These are phyloP conservation scores for Zygoascus meyerae DNA, from an alignment of 1,139 yeast genomes.

Conservation along the genomic window DNA sequence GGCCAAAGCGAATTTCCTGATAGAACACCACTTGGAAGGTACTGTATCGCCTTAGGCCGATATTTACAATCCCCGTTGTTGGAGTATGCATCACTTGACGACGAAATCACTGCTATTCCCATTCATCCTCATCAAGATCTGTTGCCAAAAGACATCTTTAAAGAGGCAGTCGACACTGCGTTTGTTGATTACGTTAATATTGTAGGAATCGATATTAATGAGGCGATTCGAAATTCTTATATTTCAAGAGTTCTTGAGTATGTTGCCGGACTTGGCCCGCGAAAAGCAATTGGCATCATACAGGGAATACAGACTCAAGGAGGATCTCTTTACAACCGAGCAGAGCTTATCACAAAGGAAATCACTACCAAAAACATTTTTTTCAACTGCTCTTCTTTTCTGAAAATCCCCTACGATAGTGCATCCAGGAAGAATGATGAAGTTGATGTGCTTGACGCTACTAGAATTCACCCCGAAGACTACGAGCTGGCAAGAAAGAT, in stretches of 20 bases:
- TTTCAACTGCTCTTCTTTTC: slow-evolving; percentile 86
- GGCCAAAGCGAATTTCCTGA: slow-evolving; percentile 82
- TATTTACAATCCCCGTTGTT: slow-evolving; percentile 85
- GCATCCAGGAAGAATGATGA: slow-evolving; percentile 47
- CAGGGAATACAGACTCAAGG: slow-evolving; percentile 77
- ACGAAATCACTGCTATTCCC: slow-evolving; percentile 62
- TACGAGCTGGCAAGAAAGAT: slow-evolving; percentile 91
- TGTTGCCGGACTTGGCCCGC: slow-evolving; percentile 89
- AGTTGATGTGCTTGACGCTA: slow-evolving; percentile 82
- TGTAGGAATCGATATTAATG: slow-evolving; percentile 91
- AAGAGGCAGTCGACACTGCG: slow-evolving; percentile 67
- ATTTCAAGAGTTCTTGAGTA: slow-evolving; percentile 66
- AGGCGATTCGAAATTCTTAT: slow-evolving; percentile 72
- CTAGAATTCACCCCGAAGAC: slow-evolving; percentile 97
- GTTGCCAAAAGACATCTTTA: slow-evolving; percentile 57
- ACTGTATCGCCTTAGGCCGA: slow-evolving; percentile 84
- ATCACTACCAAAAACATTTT: slow-evolving; percentile 76
- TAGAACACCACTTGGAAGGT: slow-evolving; percentile 73
- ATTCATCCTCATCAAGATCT: slow-evolving; percentile 74
- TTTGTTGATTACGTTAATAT: slow-evolving; percentile 86
- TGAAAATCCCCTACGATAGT: slow-evolving; percentile 68
- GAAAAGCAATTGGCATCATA: slow-evolving; percentile 84
- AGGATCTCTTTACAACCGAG: slow-evolving; percentile 60
- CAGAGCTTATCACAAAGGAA: slow-evolving; percentile 74
- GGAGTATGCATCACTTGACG: slow-evolving; percentile 79